phyloP scores from a whole-genome alignment of 257 asterid genomes.

The Petrea volubilis region DNA sequence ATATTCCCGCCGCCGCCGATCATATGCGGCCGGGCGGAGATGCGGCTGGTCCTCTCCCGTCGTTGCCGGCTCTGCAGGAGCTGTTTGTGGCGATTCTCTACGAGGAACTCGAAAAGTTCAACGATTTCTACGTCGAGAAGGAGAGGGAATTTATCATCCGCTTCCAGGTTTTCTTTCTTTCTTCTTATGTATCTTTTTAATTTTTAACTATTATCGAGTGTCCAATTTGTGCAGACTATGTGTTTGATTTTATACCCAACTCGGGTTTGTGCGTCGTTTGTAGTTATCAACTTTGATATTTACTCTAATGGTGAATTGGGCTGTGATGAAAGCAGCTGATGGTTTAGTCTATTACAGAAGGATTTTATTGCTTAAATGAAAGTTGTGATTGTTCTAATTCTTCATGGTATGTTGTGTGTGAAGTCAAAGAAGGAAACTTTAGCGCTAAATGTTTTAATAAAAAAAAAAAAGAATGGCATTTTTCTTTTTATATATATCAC shows the following conservation, averaged over 20 bases:
- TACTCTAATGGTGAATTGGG: background rate
- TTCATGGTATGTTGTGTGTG: background rate
- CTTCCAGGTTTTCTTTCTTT: conserved; percentile 53
- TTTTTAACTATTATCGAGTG: background rate
- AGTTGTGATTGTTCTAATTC: conserved; percentile 9
- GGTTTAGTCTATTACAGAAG: background rate
- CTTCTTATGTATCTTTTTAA: background rate
- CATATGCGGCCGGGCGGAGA: conserved; percentile 22
- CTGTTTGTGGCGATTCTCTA: conserved; percentile 72
- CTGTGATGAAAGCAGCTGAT: background rate
- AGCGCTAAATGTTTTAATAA: background rate
- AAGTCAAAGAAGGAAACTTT: conserved; percentile 14
- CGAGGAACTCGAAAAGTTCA: conserved; percentile 82
- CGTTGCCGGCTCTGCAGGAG: conserved; percentile 47
- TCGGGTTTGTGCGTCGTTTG: background rate
- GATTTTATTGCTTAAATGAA: conserved; percentile 5
- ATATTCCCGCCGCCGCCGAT: conserved; percentile 41
- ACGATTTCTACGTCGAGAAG: conserved; percentile 94
- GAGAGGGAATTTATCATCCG: conserved; percentile 91
- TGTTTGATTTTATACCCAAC: background rate
- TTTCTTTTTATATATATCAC: background rate
- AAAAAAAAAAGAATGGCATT: too few relatives aligned
- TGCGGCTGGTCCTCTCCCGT: conserved; percentile 25
- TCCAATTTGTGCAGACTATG: background rate
- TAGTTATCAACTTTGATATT: background rate